phyloP scores from a whole-genome alignment of 129 eudicot species.

The Centella asiatica region DNA sequence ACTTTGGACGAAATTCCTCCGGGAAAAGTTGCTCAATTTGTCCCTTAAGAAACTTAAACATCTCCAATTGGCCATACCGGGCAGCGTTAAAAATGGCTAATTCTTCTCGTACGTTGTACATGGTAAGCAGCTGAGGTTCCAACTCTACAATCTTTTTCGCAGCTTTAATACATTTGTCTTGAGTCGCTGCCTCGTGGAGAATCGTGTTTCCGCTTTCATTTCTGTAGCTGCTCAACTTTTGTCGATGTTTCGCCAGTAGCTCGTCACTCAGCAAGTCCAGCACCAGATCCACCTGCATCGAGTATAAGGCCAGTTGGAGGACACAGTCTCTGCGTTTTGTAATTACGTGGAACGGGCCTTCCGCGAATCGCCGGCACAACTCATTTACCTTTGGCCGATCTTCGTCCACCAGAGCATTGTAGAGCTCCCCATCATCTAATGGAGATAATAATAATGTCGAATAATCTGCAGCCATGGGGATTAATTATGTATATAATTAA shows the following conservation, averaged over 20 bases:
- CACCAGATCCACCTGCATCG: slow-evolving; percentile 6
- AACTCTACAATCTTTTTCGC: not conserved
- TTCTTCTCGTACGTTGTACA: not conserved
- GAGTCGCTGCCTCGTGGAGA: not conserved
- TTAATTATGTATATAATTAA: no score
- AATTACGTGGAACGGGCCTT: slow-evolving; percentile 22
- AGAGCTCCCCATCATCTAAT: not conserved
- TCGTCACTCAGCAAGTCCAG: slow-evolving; percentile 11
- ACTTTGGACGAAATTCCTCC: not conserved
- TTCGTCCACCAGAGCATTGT: not conserved
- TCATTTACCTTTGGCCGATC: not conserved
- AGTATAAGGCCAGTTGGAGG: slow-evolving; percentile 31
- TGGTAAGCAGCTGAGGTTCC: not conserved
- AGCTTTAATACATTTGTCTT: not conserved
- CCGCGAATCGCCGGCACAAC: slow-evolving; percentile 8
- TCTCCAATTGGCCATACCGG: not conserved
- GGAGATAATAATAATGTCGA: no score
- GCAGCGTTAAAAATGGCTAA: slow-evolving; percentile 3
- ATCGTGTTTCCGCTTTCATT: slow-evolving; percentile 9
- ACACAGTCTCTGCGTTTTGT: slow-evolving; percentile 24
- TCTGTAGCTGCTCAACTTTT: slow-evolving; percentile 7
- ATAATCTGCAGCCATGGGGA: no score
- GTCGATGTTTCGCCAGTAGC: not conserved
- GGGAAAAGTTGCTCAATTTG: slow-evolving; percentile 2
- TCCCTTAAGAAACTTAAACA: not conserved